These are phyloP conservation scores for Malus hybrid DNA, from an alignment of 331 rosid genomes.

Conservation along the genomic window DNA sequence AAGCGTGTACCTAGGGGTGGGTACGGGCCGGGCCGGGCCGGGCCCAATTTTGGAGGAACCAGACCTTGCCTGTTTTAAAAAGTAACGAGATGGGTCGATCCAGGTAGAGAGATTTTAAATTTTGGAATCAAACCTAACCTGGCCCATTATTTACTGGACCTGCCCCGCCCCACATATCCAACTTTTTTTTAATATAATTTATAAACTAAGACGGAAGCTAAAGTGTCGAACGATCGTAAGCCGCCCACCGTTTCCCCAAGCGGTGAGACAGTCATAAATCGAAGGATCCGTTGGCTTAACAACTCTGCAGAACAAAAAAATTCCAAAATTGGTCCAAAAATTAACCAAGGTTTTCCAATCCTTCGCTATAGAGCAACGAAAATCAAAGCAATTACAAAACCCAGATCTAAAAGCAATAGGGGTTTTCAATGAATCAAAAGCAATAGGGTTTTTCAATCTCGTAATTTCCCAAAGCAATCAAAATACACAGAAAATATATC, in stretches of 20 bases:
- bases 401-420: background rate
- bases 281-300: conserved; percentile 69
- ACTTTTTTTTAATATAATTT: too few relatives aligned
- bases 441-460: background rate
- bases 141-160: too few relatives aligned
- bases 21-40: too few relatives aligned
- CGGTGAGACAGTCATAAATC: conserved; percentile 50
- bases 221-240: too few relatives aligned
- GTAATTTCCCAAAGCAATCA: background rate
- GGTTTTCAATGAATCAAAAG: background rate
- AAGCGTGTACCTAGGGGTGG: too few relatives aligned
- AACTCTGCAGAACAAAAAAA: conserved; percentile 26
- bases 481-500: background rate
- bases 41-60: too few relatives aligned
- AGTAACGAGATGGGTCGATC: too few relatives aligned
- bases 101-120: too few relatives aligned
- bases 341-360: background rate
- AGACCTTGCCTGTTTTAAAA: too few relatives aligned
- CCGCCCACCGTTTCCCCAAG: conserved; percentile 74
- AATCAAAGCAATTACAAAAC: background rate
- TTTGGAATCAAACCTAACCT: too few relatives aligned
- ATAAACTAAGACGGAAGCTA: too few relatives aligned
- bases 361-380: background rate
- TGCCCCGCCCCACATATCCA: too few relatives aligned
- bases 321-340: background rate